Evolutionary conservation across 192 early-diverging fungal genomes (phyloP).

Genomic region (Glomus cerebriforme): DNA sequence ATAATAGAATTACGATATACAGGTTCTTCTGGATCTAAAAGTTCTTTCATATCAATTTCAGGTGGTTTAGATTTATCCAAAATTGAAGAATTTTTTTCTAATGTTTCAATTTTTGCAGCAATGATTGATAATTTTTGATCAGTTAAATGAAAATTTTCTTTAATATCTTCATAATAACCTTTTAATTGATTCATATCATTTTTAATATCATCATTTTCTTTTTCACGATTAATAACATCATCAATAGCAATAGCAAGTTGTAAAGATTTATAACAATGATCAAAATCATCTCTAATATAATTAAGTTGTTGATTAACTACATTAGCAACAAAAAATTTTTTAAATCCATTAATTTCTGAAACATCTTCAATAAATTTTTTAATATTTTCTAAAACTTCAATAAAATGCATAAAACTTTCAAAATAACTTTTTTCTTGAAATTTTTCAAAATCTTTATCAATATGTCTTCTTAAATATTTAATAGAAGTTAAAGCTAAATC

Average conservation of each 20-base stretch:
- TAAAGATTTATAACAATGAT: neutral
- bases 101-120: neutral
- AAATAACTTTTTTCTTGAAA: neutral
- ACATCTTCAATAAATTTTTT: neutral
- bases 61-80: neutral
- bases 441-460: neutral
- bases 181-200: neutral
- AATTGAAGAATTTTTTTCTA: neutral
- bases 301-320: neutral
- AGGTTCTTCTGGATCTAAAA: neutral
- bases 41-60: neutral
- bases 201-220: neutral
- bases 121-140: neutral
- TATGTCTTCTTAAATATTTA: neutral
- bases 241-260: neutral
- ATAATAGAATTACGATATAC: neutral
- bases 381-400: neutral
- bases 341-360: neutral
- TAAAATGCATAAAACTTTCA: neutral
- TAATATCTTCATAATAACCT: neutral
- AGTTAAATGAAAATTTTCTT: neutral
- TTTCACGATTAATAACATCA: neutral
- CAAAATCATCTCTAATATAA: neutral
- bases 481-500: neutral
- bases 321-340: neutral